Evolutionary conservation across 805 yeast species (phyloP), one percentile per base, ranked within the genome.

Genomic region (Ogataea haglerorum): DNA sequence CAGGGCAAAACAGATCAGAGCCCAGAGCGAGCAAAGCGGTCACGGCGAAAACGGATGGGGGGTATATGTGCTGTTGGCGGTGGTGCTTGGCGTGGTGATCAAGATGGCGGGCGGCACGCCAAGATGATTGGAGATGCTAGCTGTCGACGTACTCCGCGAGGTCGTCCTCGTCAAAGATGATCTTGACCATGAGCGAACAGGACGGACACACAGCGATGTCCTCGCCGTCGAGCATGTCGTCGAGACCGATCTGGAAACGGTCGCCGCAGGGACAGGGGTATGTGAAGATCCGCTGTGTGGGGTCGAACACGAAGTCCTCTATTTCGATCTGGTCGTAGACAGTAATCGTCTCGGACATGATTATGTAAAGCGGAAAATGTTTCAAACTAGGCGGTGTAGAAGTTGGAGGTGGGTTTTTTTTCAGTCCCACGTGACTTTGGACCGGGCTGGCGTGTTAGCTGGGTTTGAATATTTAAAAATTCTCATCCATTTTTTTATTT

Each of bases 261-360:
- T 93, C 99, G 8, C 99, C 99, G 64, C 99, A 93, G 1, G 99
- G 99, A 70, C 99, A 93, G 4, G 99, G 99, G 56, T 90, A 91
- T 36, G 88, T 84, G 65, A 90, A 87, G 18, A 87, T 64, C 61
- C 85, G 89, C 10, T 85, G 78, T n/a, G 68, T 70, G 3, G 90
- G 78, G 61, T 93, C 97, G 60, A 78, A 93, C 2, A 89, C 81
- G 80, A 93, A 90, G 61, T 93, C 99, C 64, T 93, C 99, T 38
- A 93, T 93, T 69, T 93, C 99, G 42, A 93, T 82, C 60, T 93
- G 95, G 63, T 93, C 99, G 64, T 93, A 93, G 24, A 82, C 74
- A 1, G 80, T 68, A 21, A 54, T 21, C 34, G 49, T 52, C 36
- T 81, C 82, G 71, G 80, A 75, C 49, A 38, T 38, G 33, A 30